Evolutionary conservation across 1,284 basidiomycete genomes (phyloP), one percentile per base, ranked within the genome.

Genomic region (Thelephora terrestris): DNA sequence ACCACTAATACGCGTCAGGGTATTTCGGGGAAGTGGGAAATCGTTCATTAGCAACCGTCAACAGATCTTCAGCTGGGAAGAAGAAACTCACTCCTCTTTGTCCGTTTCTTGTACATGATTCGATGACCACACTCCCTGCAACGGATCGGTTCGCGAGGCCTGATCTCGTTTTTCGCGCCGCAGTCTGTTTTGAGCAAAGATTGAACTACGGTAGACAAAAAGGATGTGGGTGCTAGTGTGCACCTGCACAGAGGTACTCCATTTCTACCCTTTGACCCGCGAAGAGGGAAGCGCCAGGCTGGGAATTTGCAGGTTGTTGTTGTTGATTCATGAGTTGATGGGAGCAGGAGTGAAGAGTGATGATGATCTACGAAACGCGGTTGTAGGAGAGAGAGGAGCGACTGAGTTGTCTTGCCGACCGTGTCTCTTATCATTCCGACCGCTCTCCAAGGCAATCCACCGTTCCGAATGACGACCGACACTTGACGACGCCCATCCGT

Each of bases 81-180:
- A 48, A 44, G 32, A 45, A n/a, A 81, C 90, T 64, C 63, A 98
- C 95, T 96, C 73, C 91, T 76, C 64, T 83, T 91, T 18, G 94
- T 97, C 58, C 95, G 74, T 68, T 96, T 96, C 73, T 99, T 99
- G 74, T 97, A 98, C 91, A 99, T 96, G 65, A 99, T 94, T 54
- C 95, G 83, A 66, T 97, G 95, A 2, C 95, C 95, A 62, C 95
- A 99, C 65, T 98, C 93, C 58, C 89, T 79, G 70, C 95, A 99
- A 50, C 95, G 85, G 58, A 98, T 96, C 42, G 92, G 91, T 66
- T 99, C 95, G 52, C 90, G 74, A n/a, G 90, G 75, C 65, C 85
- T 86, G 65, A 98, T 94, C 61, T 89, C 83, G 64, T 96, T 97
- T 69, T 90, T 88, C 3, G 86, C 86, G 50, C 91, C 90, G 66